Base-by-base conservation (phyloP, 2,329 filamentous ascomycete genomes). In the Fusarium protoensiforme region DNA sequence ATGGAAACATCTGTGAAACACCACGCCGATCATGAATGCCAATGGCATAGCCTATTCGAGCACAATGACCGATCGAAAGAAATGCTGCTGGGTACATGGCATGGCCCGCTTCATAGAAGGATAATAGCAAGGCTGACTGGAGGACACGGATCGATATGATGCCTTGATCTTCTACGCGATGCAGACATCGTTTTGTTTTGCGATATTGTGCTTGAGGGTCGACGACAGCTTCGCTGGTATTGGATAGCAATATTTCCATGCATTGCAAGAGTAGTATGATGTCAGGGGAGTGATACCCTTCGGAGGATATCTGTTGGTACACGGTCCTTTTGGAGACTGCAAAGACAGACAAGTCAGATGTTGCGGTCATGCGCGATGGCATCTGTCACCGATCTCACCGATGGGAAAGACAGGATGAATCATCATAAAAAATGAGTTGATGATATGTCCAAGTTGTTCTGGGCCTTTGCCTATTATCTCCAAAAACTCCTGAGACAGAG, bases 1-100 rank as follows among this genome's bases (percentile, higher is more conserved):
- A 33, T 31, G 56, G 56, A 31, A 65, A 65, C 65, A 68, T 64
- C 31, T 61, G 65, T 5, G 43, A 20, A 13, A 51, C 61, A 24
- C 57, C 57, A 18, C 57, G 33, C 16, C 61, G 53, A 36, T 68
- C 61, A 35, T 68, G 56, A 13, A 68, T 65, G 3, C 65, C 65
- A 24, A 68, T 27, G 14, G 61, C 61, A n/a, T 68, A 56, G 9
- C 65, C 65, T 2, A 65, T 48, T 33, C 65, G 24, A 9, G 65
- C 61, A 16, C 56, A 68, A n/a, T 65, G 46, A 11, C 54, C 56
- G 18, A 61, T 33, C 1, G 61, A 65, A 5, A 68, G 22, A 57
- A 38, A 68, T 16, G 65, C 65, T 1, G 65, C 56, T 6, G 65
- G 65, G 33, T 65, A 68, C 13, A 68, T 65, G 7, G 56, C 65